Percentiles rank a stretch among this genome's conserved stretches.
Conservation (phyloP, 306 rosid species). For the Corylus americana region DNA sequence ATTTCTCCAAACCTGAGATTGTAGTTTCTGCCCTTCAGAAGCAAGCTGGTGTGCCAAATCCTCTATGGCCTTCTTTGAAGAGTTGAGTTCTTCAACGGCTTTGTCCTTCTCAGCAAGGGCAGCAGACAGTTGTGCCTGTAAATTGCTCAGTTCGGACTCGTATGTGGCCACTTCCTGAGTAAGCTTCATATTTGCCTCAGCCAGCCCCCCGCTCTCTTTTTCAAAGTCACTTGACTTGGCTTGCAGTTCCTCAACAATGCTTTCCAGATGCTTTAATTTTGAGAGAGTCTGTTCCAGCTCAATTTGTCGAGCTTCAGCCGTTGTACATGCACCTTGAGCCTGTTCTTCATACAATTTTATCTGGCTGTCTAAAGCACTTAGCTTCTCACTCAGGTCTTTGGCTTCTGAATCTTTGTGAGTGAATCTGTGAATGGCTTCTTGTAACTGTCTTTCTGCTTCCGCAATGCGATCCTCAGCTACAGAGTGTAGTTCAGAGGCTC, state of each 20-base stretch:
- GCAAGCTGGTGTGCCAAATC: conserved; percentile 56
- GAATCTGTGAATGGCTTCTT: conserved; percentile 58
- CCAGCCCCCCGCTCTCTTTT: conserved; percentile 53
- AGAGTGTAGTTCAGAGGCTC: conserved; percentile 59
- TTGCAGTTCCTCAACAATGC: conserved; percentile 61
- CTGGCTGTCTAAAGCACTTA: conserved; percentile 50
- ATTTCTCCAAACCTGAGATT: conserved; percentile 70
- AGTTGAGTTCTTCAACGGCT: conserved; percentile 48
- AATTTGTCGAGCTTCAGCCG: conserved; percentile 42
- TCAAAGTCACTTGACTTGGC: conserved; percentile 54
- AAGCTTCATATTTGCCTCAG: conserved; percentile 64
- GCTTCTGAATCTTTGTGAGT: conserved; percentile 74
- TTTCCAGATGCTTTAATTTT: conserved; percentile 66
- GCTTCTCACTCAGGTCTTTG: conserved; percentile 65
- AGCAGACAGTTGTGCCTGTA: conserved; percentile 49
- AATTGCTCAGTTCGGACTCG: conserved; percentile 61
- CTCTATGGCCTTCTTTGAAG: conserved; percentile 46
- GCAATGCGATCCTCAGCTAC: conserved; percentile 45
- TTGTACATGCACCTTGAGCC: conserved; percentile 46
- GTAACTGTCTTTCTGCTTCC: conserved; percentile 60
- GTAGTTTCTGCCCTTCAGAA: conserved; percentile 63
- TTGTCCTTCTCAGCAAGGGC: conserved; percentile 60
- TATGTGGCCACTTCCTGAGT: conserved; percentile 48
- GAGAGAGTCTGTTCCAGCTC: conserved; percentile 63
- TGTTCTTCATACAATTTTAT: conserved; percentile 50